Evolutionary conservation across 495 filamentous ascomycete genomes (phyloP).

Genomic region (Lentithecium fluviatile): DNA sequence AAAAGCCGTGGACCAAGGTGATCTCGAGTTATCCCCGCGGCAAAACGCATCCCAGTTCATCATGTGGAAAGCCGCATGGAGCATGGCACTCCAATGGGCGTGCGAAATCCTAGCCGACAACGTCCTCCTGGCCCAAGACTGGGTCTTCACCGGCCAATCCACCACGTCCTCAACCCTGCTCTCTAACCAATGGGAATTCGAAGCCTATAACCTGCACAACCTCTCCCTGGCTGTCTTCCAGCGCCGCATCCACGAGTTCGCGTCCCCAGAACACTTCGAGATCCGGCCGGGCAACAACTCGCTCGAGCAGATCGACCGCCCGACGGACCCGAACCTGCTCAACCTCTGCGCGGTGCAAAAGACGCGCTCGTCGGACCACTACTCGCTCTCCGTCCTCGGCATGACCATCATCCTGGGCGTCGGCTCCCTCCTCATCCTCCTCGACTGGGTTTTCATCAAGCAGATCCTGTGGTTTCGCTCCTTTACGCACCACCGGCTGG

Average conservation of each 20-base stretch:
- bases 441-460: slow-evolving; percentile 19
- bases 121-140: slow-evolving; percentile 21
- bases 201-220: slow-evolving; percentile 31
- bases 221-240: slow-evolving; percentile 27
- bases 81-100: slow-evolving; percentile 22
- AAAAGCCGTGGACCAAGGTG: slow-evolving; percentile 4
- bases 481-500: background rate
- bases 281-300: slow-evolving; percentile 14
- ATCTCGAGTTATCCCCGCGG: background rate
- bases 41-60: slow-evolving; percentile 11
- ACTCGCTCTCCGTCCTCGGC: slow-evolving; percentile 26
- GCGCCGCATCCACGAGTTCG: slow-evolving; percentile 24
- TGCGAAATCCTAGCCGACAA: slow-evolving; percentile 5
- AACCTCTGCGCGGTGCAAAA: slow-evolving; percentile 27
- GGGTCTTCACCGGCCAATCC: slow-evolving; percentile 2
- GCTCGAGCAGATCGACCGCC: slow-evolving; percentile 3
- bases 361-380: slow-evolving; percentile 15
- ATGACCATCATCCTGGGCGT: slow-evolving; percentile 30
- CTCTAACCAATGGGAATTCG: slow-evolving; percentile 22
- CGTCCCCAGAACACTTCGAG: slow-evolving; percentile 16
- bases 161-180: slow-evolving; percentile 10
- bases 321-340: slow-evolving; percentile 8
- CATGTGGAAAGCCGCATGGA: slow-evolving; percentile 28
- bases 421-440: slow-evolving; percentile 29
- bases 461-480: slow-evolving; percentile 23